These are phyloP conservation scores for Alternaria longipes DNA, from an alignment of 2,329 filamentous ascomycete species.

Conservation along the genomic window DNA sequence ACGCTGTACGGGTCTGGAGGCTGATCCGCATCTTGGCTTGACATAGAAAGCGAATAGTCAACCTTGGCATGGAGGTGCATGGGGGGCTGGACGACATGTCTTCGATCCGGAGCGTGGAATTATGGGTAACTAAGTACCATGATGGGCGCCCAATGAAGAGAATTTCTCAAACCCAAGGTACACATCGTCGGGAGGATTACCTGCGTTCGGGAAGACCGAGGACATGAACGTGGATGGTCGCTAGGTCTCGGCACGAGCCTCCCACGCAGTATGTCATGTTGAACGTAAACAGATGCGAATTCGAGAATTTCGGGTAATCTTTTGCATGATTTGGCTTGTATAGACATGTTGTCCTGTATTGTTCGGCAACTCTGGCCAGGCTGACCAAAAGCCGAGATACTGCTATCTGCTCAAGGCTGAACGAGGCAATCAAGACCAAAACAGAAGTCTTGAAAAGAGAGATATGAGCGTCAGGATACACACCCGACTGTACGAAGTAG, in stretches of 20 bases:
- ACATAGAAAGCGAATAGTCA: constrained; percentile 25
- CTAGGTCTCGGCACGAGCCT: constrained; percentile 1
- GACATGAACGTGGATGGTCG: constrained; percentile 6
- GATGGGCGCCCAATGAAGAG: constrained; percentile 36
- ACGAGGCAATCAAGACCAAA: background rate
- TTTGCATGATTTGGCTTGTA: background rate
- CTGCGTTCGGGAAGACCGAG: constrained; percentile 25
- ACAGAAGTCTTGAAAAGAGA: background rate
- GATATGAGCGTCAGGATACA: background rate
- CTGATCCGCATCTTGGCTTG: constrained; percentile 27
- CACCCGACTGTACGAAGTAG: background rate
- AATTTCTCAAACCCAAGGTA: constrained; percentile 29
- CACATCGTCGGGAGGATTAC: constrained; percentile 18
- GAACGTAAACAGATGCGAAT: background rate
- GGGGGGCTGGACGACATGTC: constrained; percentile 19
- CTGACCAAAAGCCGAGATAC: background rate
- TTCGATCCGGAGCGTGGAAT: constrained; percentile 14
- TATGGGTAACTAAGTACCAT: constrained; percentile 35
- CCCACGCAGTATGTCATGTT: constrained; percentile 23
- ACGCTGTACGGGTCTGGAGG: constrained; percentile 17
- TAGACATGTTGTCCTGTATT: background rate
- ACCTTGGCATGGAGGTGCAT: constrained; percentile 20
- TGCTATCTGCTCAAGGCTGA: background rate
- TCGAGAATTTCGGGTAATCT: background rate
- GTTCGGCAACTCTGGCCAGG: background rate